A percentile compares a stretch with the other conserved stretches of the same genome.
Evolutionary conservation across 441 rosid species (phyloP).

Genomic region (Pelargonium citronellum): DNA sequence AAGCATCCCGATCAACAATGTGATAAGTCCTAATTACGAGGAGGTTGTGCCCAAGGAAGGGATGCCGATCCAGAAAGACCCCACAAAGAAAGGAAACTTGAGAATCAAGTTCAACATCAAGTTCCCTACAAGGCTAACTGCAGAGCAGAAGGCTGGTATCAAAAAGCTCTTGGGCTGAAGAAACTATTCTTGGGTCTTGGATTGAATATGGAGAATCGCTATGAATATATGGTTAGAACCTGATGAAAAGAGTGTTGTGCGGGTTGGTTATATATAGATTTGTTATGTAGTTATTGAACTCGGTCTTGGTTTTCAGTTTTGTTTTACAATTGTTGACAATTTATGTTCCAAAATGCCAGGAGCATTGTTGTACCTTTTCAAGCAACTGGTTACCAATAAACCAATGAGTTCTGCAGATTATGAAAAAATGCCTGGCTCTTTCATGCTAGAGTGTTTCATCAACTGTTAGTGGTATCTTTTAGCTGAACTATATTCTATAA

Average conservation of each 20-base stretch:
- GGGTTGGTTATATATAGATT: not conserved
- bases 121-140: slow-evolving; percentile 47
- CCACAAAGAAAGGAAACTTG: slow-evolving; percentile 46
- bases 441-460: not conserved
- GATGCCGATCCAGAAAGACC: slow-evolving; percentile 56
- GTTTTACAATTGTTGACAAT: not conserved
- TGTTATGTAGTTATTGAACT: not conserved
- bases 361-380: not conserved
- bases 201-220: not conserved
- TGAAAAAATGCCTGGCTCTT: not conserved
- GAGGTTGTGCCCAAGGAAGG: slow-evolving; percentile 54
- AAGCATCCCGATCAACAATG: slow-evolving; percentile 46
- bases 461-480: too few relatives aligned
- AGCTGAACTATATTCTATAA: too few relatives aligned
- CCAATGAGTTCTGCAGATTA: not conserved
- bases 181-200: too few relatives aligned
- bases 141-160: slow-evolving; percentile 56
- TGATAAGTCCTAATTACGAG: slow-evolving; percentile 62
- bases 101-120: slow-evolving; percentile 57
- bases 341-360: not conserved
- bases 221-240: not conserved
- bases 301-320: too few relatives aligned
- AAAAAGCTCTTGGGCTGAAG: slow-evolving; percentile 41
- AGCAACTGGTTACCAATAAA: not conserved
- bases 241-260: too few relatives aligned